Percentiles rank a stretch among this genome's conserved stretches.
These are phyloP conservation scores for Verticillium alfalfae DNA, from an alignment of 2,329 filamentous ascomycete genomes.

Conservation along the genomic window DNA sequence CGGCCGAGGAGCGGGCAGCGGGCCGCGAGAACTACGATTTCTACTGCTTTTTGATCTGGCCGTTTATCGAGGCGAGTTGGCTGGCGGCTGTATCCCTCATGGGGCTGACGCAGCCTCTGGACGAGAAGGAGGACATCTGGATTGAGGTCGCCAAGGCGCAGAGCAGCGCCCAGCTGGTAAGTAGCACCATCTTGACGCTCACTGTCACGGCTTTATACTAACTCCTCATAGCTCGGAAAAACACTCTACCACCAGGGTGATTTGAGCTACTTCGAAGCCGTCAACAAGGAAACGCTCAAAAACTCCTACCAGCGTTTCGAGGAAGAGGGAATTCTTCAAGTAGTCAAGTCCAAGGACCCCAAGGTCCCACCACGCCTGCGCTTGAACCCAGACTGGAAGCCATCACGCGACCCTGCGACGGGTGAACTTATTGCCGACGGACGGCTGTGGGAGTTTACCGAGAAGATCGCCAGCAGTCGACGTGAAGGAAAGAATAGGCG, in stretches of 20 bases:
- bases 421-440: constrained; percentile 64
- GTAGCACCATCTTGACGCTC: constrained; percentile 17
- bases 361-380: constrained; percentile 59
- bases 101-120: constrained; percentile 70
- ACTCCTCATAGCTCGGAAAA: constrained; percentile 66
- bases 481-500: constrained; percentile 92
- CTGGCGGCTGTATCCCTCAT: constrained; percentile 83
- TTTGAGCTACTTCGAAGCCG: constrained; percentile 93
- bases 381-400: constrained; percentile 70
- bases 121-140: constrained; percentile 62
- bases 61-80: constrained; percentile 94
- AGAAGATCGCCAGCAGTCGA: constrained; percentile 75
- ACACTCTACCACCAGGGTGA: constrained; percentile 97
- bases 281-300: constrained; percentile 96
- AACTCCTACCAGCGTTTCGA: constrained; percentile 86
- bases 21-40: constrained; percentile 97
- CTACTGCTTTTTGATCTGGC: constrained; percentile 98
- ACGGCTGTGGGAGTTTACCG: constrained; percentile 85
- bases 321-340: constrained; percentile 81
- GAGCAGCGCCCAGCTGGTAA: constrained; percentile 72
- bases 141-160: constrained; percentile 74
- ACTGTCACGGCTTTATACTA: constrained; percentile 8
- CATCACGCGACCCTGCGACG: constrained; percentile 56
- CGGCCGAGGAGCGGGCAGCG: constrained; percentile 66
- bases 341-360: constrained; percentile 62